Evolutionary conservation across 306 rosid genomes (phyloP).

Genomic region (Quercus suber): DNA sequence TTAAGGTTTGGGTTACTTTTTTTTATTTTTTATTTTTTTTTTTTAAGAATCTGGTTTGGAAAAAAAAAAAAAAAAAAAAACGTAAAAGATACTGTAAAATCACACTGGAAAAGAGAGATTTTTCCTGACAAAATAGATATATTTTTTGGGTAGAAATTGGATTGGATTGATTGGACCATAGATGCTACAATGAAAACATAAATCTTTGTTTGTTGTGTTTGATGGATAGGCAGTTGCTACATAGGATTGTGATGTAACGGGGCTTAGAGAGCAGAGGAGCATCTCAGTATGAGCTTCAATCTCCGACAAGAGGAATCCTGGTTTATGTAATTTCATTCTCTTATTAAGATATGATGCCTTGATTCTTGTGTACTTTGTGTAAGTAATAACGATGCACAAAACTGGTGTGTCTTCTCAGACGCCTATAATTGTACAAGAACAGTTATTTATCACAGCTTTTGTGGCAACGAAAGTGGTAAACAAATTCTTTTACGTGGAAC

Average conservation of each 20-base stretch:
- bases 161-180: constrained; percentile 29
- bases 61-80: no score
- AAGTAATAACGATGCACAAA: no score
- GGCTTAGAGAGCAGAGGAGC: not conserved
- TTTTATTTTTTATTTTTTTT: no score
- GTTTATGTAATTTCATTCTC: not conserved
- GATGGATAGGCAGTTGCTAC: constrained; percentile 22
- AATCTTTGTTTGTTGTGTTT: constrained; percentile 19
- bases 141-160: not conserved
- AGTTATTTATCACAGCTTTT: no score
- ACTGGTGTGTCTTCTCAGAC: no score
- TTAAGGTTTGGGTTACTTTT: no score
- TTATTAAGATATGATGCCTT: not conserved
- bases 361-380: not conserved
- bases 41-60: no score
- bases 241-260: constrained; percentile 22
- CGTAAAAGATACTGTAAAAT: no score
- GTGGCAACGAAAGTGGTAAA: no score
- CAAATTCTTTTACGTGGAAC: no score
- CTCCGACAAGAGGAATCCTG: constrained; percentile 19
- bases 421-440: no score
- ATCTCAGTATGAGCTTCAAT: constrained; percentile 17
- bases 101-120: no score
- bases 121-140: not conserved
- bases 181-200: not conserved